phyloP scores from a whole-genome alignment of 73 alveolate species.

The Loxodes magnus region DNA sequence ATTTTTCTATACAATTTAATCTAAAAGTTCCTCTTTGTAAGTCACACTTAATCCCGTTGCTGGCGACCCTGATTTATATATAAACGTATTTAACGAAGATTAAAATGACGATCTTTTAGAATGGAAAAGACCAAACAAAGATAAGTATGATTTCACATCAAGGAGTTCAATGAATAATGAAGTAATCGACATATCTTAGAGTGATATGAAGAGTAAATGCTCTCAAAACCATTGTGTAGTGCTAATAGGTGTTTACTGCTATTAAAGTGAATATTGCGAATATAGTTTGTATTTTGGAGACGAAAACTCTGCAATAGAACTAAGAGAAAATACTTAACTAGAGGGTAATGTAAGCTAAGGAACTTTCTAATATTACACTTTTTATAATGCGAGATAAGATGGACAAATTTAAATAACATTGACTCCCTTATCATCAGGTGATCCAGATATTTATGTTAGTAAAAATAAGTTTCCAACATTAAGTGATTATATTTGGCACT shows the following conservation, averaged over 20 bases:
- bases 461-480: background rate
- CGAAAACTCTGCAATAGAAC: background rate
- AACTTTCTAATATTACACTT: background rate
- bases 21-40: background rate
- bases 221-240: background rate
- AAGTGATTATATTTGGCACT: background rate
- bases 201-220: background rate
- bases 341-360: background rate
- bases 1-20: background rate
- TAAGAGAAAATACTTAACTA: background rate
- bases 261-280: background rate
- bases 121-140: constrained; percentile 5
- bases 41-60: background rate
- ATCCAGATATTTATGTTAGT: constrained; percentile 7
- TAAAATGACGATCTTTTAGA: background rate
- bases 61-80: background rate
- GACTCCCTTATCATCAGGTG: background rate
- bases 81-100: background rate
- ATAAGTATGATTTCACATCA: background rate
- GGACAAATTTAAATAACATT: background rate
- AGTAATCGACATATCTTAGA: background rate
- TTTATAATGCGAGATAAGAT: constrained; percentile 1
- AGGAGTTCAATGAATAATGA: constrained; percentile 7
- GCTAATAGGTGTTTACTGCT: background rate
- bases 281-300: background rate